Conservation (phyloP, 192 early-diverging fungal species). For the Coemansia sp. region DNA sequence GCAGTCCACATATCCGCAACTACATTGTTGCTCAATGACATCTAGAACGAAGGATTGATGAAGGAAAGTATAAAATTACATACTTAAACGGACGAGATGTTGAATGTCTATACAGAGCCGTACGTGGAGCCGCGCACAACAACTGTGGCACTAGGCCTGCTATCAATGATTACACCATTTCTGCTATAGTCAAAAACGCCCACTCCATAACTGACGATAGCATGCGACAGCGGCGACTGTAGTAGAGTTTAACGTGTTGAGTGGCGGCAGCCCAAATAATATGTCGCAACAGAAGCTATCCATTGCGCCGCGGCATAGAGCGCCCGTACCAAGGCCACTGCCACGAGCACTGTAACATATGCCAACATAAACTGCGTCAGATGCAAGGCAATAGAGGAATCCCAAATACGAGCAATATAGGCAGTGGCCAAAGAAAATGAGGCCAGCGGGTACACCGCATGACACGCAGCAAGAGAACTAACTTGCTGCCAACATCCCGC, state of each 20-base stretch:
- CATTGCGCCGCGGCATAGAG: not conserved
- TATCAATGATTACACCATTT: not conserved
- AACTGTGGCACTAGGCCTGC: not conserved
- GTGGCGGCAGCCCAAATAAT: not conserved
- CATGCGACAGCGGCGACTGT: not conserved
- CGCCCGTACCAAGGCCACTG: not conserved
- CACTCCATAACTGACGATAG: not conserved
- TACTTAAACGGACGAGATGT: not conserved
- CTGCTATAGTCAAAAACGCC: not conserved
- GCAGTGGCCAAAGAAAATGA: slow-evolving; percentile 37
- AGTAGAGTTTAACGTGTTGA: not conserved
- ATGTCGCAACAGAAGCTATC: not conserved
- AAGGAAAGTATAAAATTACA: not conserved
- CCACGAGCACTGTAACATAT: not conserved
- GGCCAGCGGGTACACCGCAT: slow-evolving; percentile 17
- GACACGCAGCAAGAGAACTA: slow-evolving; percentile 1
- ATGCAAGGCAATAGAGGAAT: slow-evolving; percentile 10
- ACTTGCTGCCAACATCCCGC: not conserved
- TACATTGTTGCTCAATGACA: no score
- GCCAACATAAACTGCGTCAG: slow-evolving; percentile 15
- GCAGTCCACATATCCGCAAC: no score
- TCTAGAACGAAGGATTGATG: no score
- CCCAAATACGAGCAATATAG: slow-evolving; percentile 37
- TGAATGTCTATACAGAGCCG: slow-evolving; percentile 1
- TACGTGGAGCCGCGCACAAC: not conserved